Evolutionary conservation across 306 rosid genomes (phyloP).

Genomic region (Quercus engelmannii): DNA sequence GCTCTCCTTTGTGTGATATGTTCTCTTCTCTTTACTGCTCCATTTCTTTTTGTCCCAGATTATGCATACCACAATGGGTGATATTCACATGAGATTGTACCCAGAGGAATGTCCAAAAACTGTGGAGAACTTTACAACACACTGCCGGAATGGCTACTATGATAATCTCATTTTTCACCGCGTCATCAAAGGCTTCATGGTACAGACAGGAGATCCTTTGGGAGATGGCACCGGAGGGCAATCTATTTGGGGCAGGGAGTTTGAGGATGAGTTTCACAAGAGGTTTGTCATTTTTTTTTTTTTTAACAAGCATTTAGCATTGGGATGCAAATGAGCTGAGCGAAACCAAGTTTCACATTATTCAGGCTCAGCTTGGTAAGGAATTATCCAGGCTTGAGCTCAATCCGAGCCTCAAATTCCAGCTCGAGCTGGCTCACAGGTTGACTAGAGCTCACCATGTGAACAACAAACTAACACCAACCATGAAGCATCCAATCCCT

Average conservation of each 20-base stretch:
- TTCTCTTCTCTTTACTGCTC: not conserved
- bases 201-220: slow-evolving; percentile 98
- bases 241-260: slow-evolving; percentile 99
- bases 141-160: slow-evolving; percentile 91
- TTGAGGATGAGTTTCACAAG: slow-evolving; percentile 97
- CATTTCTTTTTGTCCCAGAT: slow-evolving; percentile 43
- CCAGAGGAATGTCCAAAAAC: slow-evolving; percentile 99
- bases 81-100: slow-evolving; percentile 85
- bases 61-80: slow-evolving; percentile 95
- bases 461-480: too few relatives aligned
- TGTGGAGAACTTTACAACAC: slow-evolving; percentile 97
- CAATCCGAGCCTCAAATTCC: too few relatives aligned
- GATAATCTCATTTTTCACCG: slow-evolving; percentile 95
- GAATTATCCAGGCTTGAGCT: too few relatives aligned
- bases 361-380: too few relatives aligned
- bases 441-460: too few relatives aligned
- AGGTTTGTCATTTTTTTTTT: slow-evolving; percentile 48
- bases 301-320: not conserved
- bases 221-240: slow-evolving; percentile 99
- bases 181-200: slow-evolving; percentile 96
- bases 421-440: too few relatives aligned
- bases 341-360: too few relatives aligned
- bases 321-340: too few relatives aligned
- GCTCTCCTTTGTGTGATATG: not conserved
- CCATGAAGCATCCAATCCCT: too few relatives aligned